Evolutionary conservation across 305 asterid species (phyloP).

Genomic region (Fraxinus velutina): DNA sequence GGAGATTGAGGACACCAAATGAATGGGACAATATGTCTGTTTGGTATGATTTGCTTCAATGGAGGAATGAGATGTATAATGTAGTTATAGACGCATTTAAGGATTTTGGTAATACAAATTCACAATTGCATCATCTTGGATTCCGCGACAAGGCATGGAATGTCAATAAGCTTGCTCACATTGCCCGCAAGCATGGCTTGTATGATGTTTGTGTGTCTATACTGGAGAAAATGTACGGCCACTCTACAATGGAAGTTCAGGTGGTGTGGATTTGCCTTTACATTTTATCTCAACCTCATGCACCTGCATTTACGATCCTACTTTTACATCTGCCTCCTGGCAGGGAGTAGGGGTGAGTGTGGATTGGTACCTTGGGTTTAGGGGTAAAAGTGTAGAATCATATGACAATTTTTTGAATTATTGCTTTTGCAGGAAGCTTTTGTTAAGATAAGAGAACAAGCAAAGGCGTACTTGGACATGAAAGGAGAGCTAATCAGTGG

Average conservation of each 20-base stretch:
- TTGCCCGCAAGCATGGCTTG: slow-evolving; percentile 95
- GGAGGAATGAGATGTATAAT: slow-evolving; percentile 99
- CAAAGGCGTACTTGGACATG: slow-evolving; percentile 95
- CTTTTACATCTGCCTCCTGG: background rate
- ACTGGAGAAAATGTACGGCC: slow-evolving; percentile 97
- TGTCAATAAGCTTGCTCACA: slow-evolving; percentile 96
- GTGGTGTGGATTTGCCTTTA: slow-evolving; percentile 33
- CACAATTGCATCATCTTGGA: slow-evolving; percentile 95
- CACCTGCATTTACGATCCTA: background rate
- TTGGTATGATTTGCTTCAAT: slow-evolving; percentile 96
- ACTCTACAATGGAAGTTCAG: slow-evolving; percentile 99
- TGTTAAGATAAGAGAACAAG: slow-evolving; percentile 97
- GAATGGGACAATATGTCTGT: slow-evolving; percentile 99
- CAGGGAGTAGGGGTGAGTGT: slow-evolving; percentile 2
- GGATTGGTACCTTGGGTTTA: background rate
- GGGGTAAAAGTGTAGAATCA: background rate
- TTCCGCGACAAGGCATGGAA: slow-evolving; percentile 99
- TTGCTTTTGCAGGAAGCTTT: slow-evolving; percentile 83
- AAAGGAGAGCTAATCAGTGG: slow-evolving; percentile 97
- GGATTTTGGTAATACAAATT: slow-evolving; percentile 75
- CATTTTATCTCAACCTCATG: background rate
- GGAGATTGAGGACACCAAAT: slow-evolving; percentile 99
- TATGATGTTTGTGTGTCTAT: slow-evolving; percentile 90
- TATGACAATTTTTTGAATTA: slow-evolving; percentile 1
- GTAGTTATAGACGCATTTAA: slow-evolving; percentile 93